Base-by-base conservation (phyloP, 164 flowering plant genomes). In the Macadamia tetraphylla region DNA sequence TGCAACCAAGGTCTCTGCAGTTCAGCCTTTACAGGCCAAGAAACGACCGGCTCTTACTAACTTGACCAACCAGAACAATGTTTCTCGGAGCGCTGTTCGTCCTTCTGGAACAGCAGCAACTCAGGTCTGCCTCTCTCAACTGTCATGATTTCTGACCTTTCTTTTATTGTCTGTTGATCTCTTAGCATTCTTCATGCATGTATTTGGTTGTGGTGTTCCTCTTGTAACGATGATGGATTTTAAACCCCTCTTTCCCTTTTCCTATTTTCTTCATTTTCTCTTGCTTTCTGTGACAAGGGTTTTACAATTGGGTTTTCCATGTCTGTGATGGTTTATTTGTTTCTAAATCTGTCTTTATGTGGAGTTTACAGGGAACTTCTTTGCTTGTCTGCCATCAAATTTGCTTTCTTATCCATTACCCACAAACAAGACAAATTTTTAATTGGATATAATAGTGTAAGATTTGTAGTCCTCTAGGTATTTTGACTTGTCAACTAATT, bases 11-110 rank as follows among this genome's bases (percentile, higher is more conserved):
- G 68, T 62, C 17, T 9, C 49, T 6, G 66, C 70, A 55, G 43
- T 72, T 64, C 71, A 32, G 29, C 60, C 67, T 1, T 67, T 63
- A 32, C 73, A 78, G 63, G 73, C 71, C 6, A 78, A 75, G 81
- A 78, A 75, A 52, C 69, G 81, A 32, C 71, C 76, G 5, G 78
- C 81, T 63, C 76, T 78, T 35, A 42, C 49, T 56, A 78, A 75
- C 69, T 18, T 78, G 13, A 78, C 81, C 8, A 78, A 78, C 67
- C 69, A 74, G 11, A 48, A 11, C 53, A 65, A 62, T 51, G 64
- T 14, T 3, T 46, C 64, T 58, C 68, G 59, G 9, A 64, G 59
- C 64, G 42, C 66, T 56, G 43, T 51, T 44, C 66, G 69, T 40
- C 58, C 57, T n/a, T 15, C 49, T 55, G 58, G 48, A 29, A 29